Conservation (phyloP, 1,284 basidiomycete species). For the Phellinidium pouzarii region DNA sequence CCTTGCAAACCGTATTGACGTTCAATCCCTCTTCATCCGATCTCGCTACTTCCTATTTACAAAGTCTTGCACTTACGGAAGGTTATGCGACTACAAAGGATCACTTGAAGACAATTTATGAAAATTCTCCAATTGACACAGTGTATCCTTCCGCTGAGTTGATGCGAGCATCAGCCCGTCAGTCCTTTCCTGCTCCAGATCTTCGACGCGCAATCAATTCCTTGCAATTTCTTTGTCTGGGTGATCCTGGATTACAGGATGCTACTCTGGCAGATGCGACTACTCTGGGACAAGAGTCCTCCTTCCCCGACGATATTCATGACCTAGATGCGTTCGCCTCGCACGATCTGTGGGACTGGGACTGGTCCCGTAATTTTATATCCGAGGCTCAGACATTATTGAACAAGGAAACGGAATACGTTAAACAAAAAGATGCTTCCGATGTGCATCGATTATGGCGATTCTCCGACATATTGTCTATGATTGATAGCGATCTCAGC, state of each 20-base stretch:
- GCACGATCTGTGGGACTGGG: conserved; percentile 1
- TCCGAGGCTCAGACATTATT: background rate
- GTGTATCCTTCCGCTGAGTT: conserved; percentile 6
- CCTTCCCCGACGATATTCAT: background rate
- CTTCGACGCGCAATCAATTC: conserved; percentile 17
- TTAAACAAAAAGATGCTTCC: background rate
- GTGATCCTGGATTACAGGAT: conserved; percentile 3
- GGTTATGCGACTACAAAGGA: conserved; percentile 29
- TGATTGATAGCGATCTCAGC: conserved; percentile 15
- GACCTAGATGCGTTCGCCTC: background rate
- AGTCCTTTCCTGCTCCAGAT: conserved; percentile 4
- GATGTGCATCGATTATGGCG: conserved; percentile 6
- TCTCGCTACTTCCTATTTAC: conserved; percentile 68
- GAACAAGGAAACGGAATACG: background rate
- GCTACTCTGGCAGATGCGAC: background rate
- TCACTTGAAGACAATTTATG: conserved; percentile 4
- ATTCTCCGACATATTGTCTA: conserved; percentile 15
- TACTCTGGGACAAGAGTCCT: background rate
- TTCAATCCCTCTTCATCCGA: conserved; percentile 57
- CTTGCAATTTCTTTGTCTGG: conserved; percentile 17
- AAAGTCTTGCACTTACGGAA: conserved; percentile 56
- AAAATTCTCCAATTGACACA: background rate
- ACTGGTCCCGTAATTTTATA: background rate
- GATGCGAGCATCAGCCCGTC: background rate
- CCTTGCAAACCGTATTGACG: conserved; percentile 66